These are phyloP conservation scores for Penicillium sp. DNA, from an alignment of 2,329 filamentous ascomycete species.

Conservation along the genomic window DNA sequence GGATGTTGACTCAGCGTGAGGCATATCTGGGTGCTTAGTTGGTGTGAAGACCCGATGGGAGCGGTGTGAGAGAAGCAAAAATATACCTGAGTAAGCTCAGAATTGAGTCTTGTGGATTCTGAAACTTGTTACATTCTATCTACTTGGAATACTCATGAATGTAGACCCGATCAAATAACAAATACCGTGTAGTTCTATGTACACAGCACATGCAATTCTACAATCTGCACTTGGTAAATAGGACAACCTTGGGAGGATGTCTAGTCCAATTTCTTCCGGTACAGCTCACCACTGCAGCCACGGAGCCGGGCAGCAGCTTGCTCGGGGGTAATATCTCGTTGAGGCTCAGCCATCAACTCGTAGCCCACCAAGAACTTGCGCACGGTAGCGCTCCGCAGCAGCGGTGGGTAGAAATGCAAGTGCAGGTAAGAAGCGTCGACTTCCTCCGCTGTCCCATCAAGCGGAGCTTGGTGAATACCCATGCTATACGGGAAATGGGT, in stretches of 20 bases:
- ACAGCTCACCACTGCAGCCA: constrained; percentile 72
- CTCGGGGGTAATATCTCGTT: constrained; percentile 95
- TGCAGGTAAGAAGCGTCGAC: constrained; percentile 85
- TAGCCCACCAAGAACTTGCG: constrained; percentile 93
- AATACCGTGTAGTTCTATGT: no score
- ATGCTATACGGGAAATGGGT: constrained; percentile 97
- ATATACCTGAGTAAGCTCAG: neutral
- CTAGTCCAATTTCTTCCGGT: constrained; percentile 58
- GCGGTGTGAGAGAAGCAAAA: neutral
- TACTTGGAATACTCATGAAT: no score
- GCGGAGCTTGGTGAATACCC: constrained; percentile 89
- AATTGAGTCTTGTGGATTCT: no score
- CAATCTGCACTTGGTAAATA: no score
- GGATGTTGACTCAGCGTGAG: constrained; percentile 57
- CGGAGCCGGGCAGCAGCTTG: constrained; percentile 77
- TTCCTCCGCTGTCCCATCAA: constrained; percentile 75
- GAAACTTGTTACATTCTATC: no score
- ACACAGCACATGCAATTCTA: neutral
- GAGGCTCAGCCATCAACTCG: constrained; percentile 95
- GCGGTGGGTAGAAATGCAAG: constrained; percentile 94
- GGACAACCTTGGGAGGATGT: no score
- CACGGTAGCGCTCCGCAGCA: constrained; percentile 86
- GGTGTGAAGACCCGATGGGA: neutral
- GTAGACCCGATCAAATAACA: no score
- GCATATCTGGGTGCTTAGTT: constrained; percentile 28